Conservation (phyloP, 2,329 filamentous ascomycete species). For the Parastagonospora avenae region DNA sequence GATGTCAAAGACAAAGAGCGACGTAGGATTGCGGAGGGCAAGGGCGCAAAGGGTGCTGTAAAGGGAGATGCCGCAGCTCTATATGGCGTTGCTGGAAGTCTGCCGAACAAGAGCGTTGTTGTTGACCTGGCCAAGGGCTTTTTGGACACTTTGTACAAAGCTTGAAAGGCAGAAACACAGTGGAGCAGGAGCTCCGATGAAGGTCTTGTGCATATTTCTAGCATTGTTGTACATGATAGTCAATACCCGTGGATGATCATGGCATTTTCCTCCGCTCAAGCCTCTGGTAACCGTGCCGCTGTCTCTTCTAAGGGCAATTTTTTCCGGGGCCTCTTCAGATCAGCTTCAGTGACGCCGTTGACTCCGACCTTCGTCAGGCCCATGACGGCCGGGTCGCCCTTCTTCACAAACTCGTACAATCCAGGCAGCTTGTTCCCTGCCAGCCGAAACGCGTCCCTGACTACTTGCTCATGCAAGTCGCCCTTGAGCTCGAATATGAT, state of each 20-base stretch:
- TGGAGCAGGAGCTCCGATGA: neutral
- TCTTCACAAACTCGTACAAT: slow-evolving; percentile 91
- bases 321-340: slow-evolving; percentile 79
- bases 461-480: slow-evolving; percentile 91
- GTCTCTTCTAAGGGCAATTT: slow-evolving; percentile 59
- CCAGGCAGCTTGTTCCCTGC: slow-evolving; percentile 94
- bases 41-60: slow-evolving; percentile 61
- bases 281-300: slow-evolving; percentile 72
- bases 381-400: slow-evolving; percentile 86
- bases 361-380: slow-evolving; percentile 83
- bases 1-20: slow-evolving; percentile 82
- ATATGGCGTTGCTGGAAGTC: slow-evolving; percentile 91
- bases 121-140: slow-evolving; percentile 89
- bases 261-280: slow-evolving; percentile 5
- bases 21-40: slow-evolving; percentile 71
- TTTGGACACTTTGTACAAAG: slow-evolving; percentile 90
- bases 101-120: slow-evolving; percentile 95
- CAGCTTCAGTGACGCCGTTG: slow-evolving; percentile 79
- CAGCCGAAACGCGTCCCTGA: slow-evolving; percentile 88
- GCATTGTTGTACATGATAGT: slow-evolving; percentile 8
- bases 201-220: neutral
- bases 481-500: slow-evolving; percentile 93
- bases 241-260: neutral
- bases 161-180: slow-evolving; percentile 49
- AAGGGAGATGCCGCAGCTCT: slow-evolving; percentile 83